A percentile compares a stretch with the other conserved stretches of the same genome.
These are phyloP conservation scores for Aureobasidium leucospermi DNA, from an alignment of 2,329 filamentous ascomycete species.

Conservation along the genomic window DNA sequence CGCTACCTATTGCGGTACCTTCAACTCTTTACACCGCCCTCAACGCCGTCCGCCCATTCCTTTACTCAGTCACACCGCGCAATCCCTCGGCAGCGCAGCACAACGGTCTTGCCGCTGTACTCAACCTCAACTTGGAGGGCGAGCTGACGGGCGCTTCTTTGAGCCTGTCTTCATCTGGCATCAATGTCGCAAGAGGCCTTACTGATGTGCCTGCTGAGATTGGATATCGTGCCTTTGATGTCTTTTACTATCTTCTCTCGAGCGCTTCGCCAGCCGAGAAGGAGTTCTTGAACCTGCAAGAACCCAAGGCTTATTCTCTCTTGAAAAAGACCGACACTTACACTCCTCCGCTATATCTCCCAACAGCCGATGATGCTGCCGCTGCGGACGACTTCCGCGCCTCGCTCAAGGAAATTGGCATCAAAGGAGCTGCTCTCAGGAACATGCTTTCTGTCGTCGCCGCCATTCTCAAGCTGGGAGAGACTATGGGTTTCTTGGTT, in stretches of 20 bases:
- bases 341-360: conserved; percentile 76
- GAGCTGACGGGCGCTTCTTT: conserved; percentile 68
- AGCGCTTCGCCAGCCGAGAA: conserved; percentile 83
- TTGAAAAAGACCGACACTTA: conserved; percentile 81
- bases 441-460: conserved; percentile 80
- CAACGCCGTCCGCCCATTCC: conserved; percentile 75
- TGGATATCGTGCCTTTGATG: conserved; percentile 89
- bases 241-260: conserved; percentile 93
- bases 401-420: conserved; percentile 83
- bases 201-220: conserved; percentile 70
- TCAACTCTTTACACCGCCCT: conserved; percentile 69
- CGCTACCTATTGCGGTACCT: conserved; percentile 73
- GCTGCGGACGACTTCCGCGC: conserved; percentile 87
- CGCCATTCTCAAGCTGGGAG: conserved; percentile 82
- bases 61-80: conserved; percentile 77
- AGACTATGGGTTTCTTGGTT: conserved; percentile 76
- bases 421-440: conserved; percentile 76
- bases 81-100: conserved; percentile 82
- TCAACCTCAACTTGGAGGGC: conserved; percentile 75
- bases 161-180: conserved; percentile 76
- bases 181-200: conserved; percentile 75
- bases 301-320: conserved; percentile 67
- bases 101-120: conserved; percentile 69
- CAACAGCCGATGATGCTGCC: conserved; percentile 85
- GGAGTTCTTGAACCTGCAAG: conserved; percentile 77